Base-by-base conservation (phyloP, 345 rosid genomes). In the Anacardium occidentale region DNA sequence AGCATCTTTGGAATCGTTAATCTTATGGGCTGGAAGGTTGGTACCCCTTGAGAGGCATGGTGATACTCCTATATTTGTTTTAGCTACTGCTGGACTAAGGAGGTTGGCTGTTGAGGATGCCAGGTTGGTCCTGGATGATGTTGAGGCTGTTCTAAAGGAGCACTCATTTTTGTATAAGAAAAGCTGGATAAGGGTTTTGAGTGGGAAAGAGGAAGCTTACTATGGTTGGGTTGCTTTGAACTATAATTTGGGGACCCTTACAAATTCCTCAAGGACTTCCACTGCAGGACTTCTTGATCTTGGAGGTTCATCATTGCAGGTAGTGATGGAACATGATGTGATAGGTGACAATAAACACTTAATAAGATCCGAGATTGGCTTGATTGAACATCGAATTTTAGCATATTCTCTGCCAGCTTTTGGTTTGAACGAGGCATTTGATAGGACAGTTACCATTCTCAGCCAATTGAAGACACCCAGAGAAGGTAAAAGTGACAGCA, bases 271-370 rank as follows among this genome's bases (percentile, higher is more conserved):
- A 4, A 66, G 58, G 48, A 73, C 65, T 29, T 62, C 81, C 25
- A 79, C 85, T 15, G 62, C 79, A 47, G 93, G 90, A 54, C 89
- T 89, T 71, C 84, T 89, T 10, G 93, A 89, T 78, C 59, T 89
- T 65, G 90, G 90, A 75, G 88, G 89, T 76, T 89, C 93, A 7
- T 89, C 93, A 0, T 80, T 89, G 85, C 89, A 83, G 84, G 81
- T 83, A 25, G 91, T 78, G 24, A 63, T 78, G 61, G 86, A 86
- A 81, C 85, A 62, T 25, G 62, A 78, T 60, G 80, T 69, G 26
- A 34, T 55, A 4, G 74, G 75, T 55, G 75, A 72, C 59, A 65
- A 77, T 17, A 65, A 59, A 10, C 67, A 79, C 51, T 66, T 75
- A 51, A 77, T 83, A 66, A 85, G 76, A 64, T 81, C 81, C 53